Evolutionary conservation across 2,329 filamentous ascomycete genomes (phyloP).

Genomic region (Ophioceras dolichostomum): DNA sequence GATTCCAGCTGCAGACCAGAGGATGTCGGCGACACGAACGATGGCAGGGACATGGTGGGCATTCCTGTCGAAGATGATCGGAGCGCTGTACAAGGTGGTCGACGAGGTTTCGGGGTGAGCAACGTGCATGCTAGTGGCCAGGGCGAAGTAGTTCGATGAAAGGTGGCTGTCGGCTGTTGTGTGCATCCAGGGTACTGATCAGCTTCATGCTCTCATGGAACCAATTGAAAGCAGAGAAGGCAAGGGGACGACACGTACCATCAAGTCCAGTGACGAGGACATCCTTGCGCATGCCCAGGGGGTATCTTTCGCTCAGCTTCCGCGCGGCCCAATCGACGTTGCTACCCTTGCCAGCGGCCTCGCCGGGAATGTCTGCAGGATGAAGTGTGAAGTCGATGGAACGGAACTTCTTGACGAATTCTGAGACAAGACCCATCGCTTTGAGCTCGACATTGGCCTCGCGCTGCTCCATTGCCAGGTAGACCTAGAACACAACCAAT

Average conservation of each 20-base stretch:
- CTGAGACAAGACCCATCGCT: conserved; percentile 46
- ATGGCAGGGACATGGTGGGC: conserved; percentile 54
- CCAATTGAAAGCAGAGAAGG: too few species aligned
- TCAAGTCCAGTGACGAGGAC: conserved; percentile 62
- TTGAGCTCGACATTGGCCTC: conserved; percentile 50
- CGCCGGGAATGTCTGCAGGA: conserved; percentile 50
- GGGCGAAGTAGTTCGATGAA: conserved; percentile 52
- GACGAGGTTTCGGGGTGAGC: conserved; percentile 44
- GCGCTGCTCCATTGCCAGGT: conserved; percentile 61
- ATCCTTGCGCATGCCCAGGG: conserved; percentile 38
- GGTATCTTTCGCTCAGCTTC: conserved; percentile 50
- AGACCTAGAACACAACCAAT: conserved; percentile 35
- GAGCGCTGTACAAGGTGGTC: conserved; percentile 55
- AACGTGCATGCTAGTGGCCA: conserved; percentile 51
- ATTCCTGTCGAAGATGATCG: conserved; percentile 65
- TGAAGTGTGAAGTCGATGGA: conserved; percentile 57
- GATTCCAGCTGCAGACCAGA: conserved; percentile 60
- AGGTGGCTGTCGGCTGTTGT: conserved; percentile 56
- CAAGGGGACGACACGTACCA: conserved; percentile 34
- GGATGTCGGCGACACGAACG: conserved; percentile 58
- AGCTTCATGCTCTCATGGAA: too few species aligned
- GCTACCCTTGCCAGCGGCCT: conserved; percentile 63
- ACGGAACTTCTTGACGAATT: conserved; percentile 53
- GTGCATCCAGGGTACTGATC: too few species aligned
- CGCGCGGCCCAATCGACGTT: conserved; percentile 61